A percentile compares a stretch with the other conserved stretches of the same genome.
Conservation (phyloP, 139 green algal species). For the Prasinococcaceae sp. region DNA sequence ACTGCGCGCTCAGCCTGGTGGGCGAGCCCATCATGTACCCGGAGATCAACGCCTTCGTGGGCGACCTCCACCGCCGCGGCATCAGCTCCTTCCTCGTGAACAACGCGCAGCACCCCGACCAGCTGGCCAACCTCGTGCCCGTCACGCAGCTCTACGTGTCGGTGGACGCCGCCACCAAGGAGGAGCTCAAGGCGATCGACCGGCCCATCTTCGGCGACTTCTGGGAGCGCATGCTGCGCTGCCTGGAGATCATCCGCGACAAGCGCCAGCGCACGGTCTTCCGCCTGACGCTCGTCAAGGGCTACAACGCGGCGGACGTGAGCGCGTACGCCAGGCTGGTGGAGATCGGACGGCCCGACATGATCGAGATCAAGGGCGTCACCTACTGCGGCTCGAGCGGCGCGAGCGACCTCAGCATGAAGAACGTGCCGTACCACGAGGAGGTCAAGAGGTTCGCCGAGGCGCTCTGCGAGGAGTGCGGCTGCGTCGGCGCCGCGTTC, state of each 20-base stretch:
- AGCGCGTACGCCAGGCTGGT: conserved; percentile 41
- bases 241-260: conserved; percentile 34
- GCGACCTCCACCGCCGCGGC: conserved; percentile 39
- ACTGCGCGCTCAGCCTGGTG: conserved; percentile 65
- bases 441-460: conserved; percentile 50
- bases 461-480: conserved; percentile 25
- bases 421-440: conserved; percentile 66
- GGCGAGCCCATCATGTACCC: conserved; percentile 84
- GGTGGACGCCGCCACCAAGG: conserved; percentile 63
- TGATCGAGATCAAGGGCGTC: conserved; percentile 73
- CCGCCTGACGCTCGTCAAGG: conserved; percentile 61
- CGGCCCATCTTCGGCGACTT: conserved; percentile 63
- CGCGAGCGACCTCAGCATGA: conserved; percentile 52
- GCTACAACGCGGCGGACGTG: conserved; percentile 61
- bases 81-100: conserved; percentile 75
- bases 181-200: conserved; percentile 65
- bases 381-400: conserved; percentile 56
- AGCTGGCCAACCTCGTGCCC: conserved; percentile 41
- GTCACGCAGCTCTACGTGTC: conserved; percentile 74
- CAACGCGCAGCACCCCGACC: conserved; percentile 59
- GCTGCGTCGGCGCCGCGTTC: background rate
- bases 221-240: conserved; percentile 57
- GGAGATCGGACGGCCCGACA: conserved; percentile 52
- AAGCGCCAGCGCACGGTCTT: conserved; percentile 66
- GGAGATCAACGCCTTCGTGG: conserved; percentile 56